These are phyloP conservation scores for Neonothopanus nambi DNA, from an alignment of 1,284 basidiomycete species.

Conservation along the genomic window DNA sequence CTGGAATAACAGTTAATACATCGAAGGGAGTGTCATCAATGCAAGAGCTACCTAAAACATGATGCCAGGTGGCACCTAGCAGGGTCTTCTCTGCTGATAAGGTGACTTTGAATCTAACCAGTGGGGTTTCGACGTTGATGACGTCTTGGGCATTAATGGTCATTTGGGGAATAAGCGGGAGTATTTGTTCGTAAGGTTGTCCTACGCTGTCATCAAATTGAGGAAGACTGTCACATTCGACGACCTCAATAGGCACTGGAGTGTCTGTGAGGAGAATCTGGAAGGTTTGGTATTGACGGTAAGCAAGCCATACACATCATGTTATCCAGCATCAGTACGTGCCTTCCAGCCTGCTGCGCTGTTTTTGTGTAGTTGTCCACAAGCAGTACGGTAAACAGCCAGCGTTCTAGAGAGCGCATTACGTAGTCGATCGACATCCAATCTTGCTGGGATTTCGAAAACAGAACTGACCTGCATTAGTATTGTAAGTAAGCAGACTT, in stretches of 20 bases:
- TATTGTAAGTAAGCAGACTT: too few species aligned
- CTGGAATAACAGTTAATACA: constrained; percentile 26
- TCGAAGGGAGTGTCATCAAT: constrained; percentile 7
- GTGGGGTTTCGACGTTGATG: constrained; percentile 20
- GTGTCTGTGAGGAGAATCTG: too few species aligned
- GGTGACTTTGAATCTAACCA: constrained; percentile 31
- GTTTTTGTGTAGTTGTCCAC: too few species aligned
- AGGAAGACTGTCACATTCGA: background rate
- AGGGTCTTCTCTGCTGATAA: constrained; percentile 24
- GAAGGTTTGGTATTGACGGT: too few species aligned
- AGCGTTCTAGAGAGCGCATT: constrained; percentile 21
- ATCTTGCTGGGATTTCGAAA: constrained; percentile 24
- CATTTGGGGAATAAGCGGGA: constrained; percentile 14
- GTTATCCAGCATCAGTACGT: constrained; percentile 12
- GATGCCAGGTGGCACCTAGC: constrained; percentile 36
- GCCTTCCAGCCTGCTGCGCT: constrained; percentile 29
- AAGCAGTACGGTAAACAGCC: constrained; percentile 28
- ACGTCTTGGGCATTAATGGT: constrained; percentile 11
- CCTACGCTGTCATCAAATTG: background rate
- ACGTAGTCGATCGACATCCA: constrained; percentile 24
- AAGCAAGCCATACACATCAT: too few species aligned
- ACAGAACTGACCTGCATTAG: too few species aligned
- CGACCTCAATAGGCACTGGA: constrained; percentile 16
- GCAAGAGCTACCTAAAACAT: constrained; percentile 25
- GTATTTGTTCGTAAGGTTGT: constrained; percentile 27